A percentile compares a stretch with the other conserved stretches of the same genome.
Conservation (phyloP, 2,329 filamentous ascomycete genomes). For the Curvularia lunata region DNA sequence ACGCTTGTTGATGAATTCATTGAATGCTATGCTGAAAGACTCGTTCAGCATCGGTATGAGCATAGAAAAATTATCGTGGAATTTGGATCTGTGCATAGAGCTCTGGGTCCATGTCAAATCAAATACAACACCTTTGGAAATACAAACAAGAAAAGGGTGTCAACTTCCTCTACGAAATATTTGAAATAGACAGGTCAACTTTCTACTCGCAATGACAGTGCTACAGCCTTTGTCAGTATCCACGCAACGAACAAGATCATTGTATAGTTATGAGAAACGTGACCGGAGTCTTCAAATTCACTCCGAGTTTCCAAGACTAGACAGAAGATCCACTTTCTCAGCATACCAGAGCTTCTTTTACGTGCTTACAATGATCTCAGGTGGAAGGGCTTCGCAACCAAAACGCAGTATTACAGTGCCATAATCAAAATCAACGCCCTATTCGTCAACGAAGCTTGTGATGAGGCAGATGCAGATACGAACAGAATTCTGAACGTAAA, state of each 20-base stretch:
- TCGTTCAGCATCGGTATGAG: constrained; percentile 10
- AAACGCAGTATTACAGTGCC: constrained; percentile 11
- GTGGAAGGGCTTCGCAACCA: constrained; percentile 11
- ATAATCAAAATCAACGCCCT: constrained; percentile 3
- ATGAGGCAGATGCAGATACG: constrained; percentile 13
- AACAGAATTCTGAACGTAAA: constrained; percentile 1
- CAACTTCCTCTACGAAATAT: neutral
- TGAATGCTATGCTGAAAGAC: constrained; percentile 10
- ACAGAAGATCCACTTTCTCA: constrained; percentile 3
- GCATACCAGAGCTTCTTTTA: constrained; percentile 5
- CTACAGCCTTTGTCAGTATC: constrained; percentile 6
- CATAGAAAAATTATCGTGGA: constrained; percentile 10
- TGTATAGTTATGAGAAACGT: constrained; percentile 3
- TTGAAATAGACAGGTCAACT: neutral
- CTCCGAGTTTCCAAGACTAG: constrained; percentile 4
- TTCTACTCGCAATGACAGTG: neutral
- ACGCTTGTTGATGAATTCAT: constrained; percentile 4
- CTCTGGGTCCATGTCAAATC: constrained; percentile 11
- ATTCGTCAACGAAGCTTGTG: constrained; percentile 13
- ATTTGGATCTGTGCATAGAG: constrained; percentile 13
- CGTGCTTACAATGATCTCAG: constrained; percentile 9
- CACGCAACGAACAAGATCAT: constrained; percentile 3
- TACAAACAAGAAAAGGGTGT: neutral
- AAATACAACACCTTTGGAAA: neutral
- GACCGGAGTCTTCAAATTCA: neutral